Conservation (phyloP, 768 basidiomycete genomes). For the Macrocybe gigantea region DNA sequence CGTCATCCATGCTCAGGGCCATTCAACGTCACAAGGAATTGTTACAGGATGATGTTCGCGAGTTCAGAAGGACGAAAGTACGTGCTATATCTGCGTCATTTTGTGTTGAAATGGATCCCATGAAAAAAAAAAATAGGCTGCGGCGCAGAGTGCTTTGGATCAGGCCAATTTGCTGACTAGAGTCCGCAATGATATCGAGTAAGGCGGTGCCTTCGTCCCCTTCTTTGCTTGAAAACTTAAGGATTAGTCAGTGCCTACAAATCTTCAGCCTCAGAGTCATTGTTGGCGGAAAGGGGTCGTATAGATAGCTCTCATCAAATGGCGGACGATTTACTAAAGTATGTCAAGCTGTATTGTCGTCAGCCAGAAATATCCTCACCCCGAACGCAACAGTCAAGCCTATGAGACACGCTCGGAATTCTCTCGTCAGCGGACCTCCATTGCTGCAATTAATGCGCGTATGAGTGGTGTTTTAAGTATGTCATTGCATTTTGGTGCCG, state of each 20-base stretch:
- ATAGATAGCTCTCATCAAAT: slow-evolving; percentile 94
- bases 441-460: slow-evolving; percentile 76
- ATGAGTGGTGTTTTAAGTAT: slow-evolving; percentile 81
- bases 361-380: neutral
- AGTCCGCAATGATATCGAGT: slow-evolving; percentile 97
- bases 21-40: slow-evolving; percentile 90
- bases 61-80: slow-evolving; percentile 84
- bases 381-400: slow-evolving; percentile 65
- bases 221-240: neutral
- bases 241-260: slow-evolving; percentile 69
- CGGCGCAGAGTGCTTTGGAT: slow-evolving; percentile 78
- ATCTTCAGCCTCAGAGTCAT: slow-evolving; percentile 78
- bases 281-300: slow-evolving; percentile 80
- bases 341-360: slow-evolving; percentile 18
- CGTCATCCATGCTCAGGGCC: slow-evolving; percentile 80
- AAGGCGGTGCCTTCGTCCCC: slow-evolving; percentile 17
- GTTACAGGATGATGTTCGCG: slow-evolving; percentile 80
- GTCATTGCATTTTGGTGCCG: slow-evolving; percentile 17
- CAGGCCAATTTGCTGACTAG: slow-evolving; percentile 84
- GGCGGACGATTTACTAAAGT: slow-evolving; percentile 91
- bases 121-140: slow-evolving; percentile 38
- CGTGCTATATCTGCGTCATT: slow-evolving; percentile 1
- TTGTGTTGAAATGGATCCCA: too few species aligned
- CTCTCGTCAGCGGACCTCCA: slow-evolving; percentile 66
- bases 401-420: slow-evolving; percentile 97